Evolutionary conservation across 106 monocot genomes (phyloP).

Genomic region (Acorus calamus): DNA sequence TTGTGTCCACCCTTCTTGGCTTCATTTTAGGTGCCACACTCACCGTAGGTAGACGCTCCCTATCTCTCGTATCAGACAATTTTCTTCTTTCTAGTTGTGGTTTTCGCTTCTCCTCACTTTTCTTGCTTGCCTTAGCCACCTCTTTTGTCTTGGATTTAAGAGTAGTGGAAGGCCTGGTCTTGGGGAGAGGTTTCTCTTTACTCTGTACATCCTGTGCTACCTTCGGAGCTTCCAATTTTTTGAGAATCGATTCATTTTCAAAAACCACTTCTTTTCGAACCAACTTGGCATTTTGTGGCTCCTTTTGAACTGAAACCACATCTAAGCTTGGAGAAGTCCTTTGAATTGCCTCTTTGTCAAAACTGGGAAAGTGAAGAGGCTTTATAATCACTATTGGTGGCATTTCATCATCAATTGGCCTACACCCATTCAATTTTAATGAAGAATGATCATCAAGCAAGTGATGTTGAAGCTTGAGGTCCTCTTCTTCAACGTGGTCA

Average conservation of each 20-base stretch:
- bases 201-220: neutral
- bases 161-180: neutral
- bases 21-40: neutral
- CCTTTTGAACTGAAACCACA: neutral
- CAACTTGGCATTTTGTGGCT: constrained; percentile 6
- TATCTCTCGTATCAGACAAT: constrained; percentile 10
- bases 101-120: neutral
- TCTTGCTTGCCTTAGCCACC: constrained; percentile 5
- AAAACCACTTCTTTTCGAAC: neutral
- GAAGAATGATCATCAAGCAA: neutral
- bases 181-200: neutral
- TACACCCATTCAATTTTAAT: neutral
- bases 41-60: neutral
- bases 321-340: too few species aligned
- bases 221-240: constrained; percentile 1
- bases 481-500: constrained; percentile 1
- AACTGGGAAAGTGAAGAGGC: constrained; percentile 7
- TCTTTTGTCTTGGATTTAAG: constrained; percentile 7
- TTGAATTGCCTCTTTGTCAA: too few species aligned
- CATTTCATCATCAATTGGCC: constrained; percentile 1
- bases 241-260: neutral
- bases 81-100: neutral
- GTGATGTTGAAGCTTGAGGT: neutral
- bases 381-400: constrained; percentile 38
- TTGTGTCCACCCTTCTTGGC: constrained; percentile 12